Percentiles rank a stretch among this genome's conserved stretches.
phyloP scores from a whole-genome alignment of 2,329 filamentous ascomycete genomes.

The Ophiocordyceps camponoti-saundersi region DNA sequence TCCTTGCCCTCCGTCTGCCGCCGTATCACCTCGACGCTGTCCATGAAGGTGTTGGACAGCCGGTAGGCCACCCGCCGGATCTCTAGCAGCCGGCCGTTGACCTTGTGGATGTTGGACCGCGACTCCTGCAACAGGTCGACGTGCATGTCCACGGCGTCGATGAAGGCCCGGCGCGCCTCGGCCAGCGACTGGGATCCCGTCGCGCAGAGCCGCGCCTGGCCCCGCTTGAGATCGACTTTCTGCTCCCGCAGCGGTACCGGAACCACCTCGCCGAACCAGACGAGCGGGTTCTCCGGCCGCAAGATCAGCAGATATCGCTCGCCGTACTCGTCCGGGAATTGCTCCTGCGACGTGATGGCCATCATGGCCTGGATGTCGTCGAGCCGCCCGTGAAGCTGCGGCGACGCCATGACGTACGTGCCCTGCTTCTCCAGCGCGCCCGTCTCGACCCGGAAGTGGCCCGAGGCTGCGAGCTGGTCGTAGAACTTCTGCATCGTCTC shows the following conservation, averaged over 20 bases:
- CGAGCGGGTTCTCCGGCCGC: conserved; percentile 59
- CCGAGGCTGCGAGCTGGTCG: conserved; percentile 62
- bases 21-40: conserved; percentile 86
- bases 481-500: conserved; percentile 61
- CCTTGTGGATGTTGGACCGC: conserved; percentile 80
- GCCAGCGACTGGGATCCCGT: conserved; percentile 68
- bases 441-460: conserved; percentile 75
- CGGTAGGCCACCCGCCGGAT: conserved; percentile 94
- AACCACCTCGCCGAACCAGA: conserved; percentile 69
- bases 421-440: conserved; percentile 54
- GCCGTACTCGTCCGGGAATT: conserved; percentile 49
- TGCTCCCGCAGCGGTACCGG: conserved; percentile 57
- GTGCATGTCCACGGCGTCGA: conserved; percentile 65
- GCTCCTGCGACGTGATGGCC: conserved; percentile 44
- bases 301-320: conserved; percentile 71
- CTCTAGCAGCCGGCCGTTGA: conserved; percentile 79
- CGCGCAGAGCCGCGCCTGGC: conserved; percentile 75
- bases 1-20: conserved; percentile 70
- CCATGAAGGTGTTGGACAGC: conserved; percentile 95
- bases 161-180: conserved; percentile 62
- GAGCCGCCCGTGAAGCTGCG: conserved; percentile 54
- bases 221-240: conserved; percentile 68
- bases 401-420: conserved; percentile 72
- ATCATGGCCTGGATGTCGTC: conserved; percentile 77
- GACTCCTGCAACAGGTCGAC: conserved; percentile 84